Evolutionary conservation across 139 green algal species (phyloP).

Genomic region (Eudorina sp.): DNA sequence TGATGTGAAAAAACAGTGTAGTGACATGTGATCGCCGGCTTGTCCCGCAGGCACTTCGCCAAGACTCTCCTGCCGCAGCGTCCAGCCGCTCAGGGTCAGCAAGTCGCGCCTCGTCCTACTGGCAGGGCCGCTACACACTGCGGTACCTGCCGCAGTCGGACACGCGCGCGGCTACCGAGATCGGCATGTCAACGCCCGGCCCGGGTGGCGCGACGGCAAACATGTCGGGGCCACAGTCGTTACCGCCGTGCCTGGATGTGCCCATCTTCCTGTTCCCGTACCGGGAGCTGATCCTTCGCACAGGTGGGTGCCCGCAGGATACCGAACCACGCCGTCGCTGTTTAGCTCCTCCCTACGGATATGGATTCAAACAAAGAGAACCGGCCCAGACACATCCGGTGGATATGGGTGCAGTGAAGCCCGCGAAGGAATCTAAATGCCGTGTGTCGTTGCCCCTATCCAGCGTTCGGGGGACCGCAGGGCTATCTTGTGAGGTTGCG

Average conservation of each 20-base stretch:
- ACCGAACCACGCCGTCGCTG: no score
- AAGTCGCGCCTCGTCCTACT: conserved; percentile 69
- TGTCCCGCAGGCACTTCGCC: conserved; percentile 1
- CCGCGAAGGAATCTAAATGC: no score
- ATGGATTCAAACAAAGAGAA: no score
- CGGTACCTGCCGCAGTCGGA: conserved; percentile 40
- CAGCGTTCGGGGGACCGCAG: no score
- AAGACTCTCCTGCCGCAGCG: background rate
- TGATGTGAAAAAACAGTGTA: no score
- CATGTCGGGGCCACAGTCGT: background rate
- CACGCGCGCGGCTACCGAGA: background rate
- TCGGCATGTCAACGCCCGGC: conserved; percentile 11
- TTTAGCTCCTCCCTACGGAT: no score
- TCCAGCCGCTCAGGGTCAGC: background rate
- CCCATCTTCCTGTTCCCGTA: conserved; percentile 77
- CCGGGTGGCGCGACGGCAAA: background rate
- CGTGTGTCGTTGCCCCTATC: no score
- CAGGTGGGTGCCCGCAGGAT: no score
- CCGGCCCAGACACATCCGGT: no score
- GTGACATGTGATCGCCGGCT: no score
- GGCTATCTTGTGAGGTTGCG: no score
- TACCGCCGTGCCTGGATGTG: conserved; percentile 63
- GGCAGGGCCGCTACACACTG: conserved; percentile 83
- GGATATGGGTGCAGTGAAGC: no score
- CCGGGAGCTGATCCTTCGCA: conserved; percentile 71